A percentile compares a stretch with the other conserved stretches of the same genome.
These are phyloP conservation scores for Cicer yamashitae DNA, from an alignment of 306 rosid species.

Conservation along the genomic window DNA sequence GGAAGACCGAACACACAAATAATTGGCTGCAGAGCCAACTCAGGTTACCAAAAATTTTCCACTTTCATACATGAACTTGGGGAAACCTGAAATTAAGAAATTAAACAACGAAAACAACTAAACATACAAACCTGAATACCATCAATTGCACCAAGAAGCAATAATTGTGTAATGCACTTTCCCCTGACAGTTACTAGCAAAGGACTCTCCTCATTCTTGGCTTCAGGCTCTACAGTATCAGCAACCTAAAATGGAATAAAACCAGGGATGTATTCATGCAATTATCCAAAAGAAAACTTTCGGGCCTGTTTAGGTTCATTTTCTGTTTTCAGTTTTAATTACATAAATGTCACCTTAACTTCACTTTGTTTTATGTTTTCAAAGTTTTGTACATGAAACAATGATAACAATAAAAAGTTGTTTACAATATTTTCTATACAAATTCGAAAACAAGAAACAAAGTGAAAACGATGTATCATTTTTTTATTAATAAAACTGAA, in stretches of 20 bases:
- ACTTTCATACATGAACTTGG: neutral
- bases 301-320: neutral
- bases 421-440: neutral
- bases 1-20: constrained; percentile 32
- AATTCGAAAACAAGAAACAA: constrained; percentile 1
- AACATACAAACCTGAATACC: constrained; percentile 84
- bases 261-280: constrained; percentile 22
- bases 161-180: constrained; percentile 89
- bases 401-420: neutral
- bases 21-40: constrained; percentile 39
- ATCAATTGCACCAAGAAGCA: constrained; percentile 88
- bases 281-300: constrained; percentile 36
- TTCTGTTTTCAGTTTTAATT: constrained; percentile 14
- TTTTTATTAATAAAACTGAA: constrained; percentile 5
- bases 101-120: constrained; percentile 28
- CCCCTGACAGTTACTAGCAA: constrained; percentile 81
- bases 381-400: constrained; percentile 7
- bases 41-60: constrained; percentile 18
- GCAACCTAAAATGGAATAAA: constrained; percentile 61
- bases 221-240: constrained; percentile 69
- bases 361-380: neutral
- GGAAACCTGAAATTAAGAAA: constrained; percentile 27
- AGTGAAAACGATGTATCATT: neutral
- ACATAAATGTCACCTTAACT: neutral
- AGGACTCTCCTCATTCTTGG: constrained; percentile 79